These are phyloP conservation scores for Aspergillus flavus DNA, from an alignment of 2,329 filamentous ascomycete species.

Conservation along the genomic window DNA sequence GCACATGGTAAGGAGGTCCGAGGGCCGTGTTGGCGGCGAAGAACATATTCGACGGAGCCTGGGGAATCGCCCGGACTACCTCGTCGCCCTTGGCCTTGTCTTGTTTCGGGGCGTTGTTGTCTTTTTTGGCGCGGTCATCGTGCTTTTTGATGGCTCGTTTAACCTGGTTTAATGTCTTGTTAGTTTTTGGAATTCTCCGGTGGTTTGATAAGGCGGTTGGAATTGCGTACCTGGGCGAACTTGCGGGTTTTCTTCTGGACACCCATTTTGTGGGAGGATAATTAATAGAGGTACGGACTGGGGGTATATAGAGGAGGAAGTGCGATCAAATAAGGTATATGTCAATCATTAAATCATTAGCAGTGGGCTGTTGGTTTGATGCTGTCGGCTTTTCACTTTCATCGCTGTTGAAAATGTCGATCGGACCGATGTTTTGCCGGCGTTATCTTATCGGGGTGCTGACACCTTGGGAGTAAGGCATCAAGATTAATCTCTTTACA, in stretches of 20 bases:
- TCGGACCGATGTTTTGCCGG: slow-evolving; percentile 4
- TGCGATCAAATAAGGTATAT: background rate
- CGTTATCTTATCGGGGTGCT: background rate
- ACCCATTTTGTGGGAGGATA: slow-evolving; percentile 64
- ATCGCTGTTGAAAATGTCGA: background rate
- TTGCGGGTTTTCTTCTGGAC: slow-evolving; percentile 88
- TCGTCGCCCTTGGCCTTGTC: slow-evolving; percentile 22
- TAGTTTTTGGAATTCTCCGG: slow-evolving; percentile 25
- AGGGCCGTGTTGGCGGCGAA: slow-evolving; percentile 87
- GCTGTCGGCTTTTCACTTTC: background rate
- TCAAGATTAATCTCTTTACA: no score
- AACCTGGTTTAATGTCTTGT: slow-evolving; percentile 54
- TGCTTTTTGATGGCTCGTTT: slow-evolving; percentile 26
- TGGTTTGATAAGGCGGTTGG: background rate
- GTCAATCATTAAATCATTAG: background rate
- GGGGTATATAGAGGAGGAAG: background rate
- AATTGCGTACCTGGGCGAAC: slow-evolving; percentile 70
- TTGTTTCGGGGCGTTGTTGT: slow-evolving; percentile 10
- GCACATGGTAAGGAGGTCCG: slow-evolving; percentile 77
- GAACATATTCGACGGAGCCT: slow-evolving; percentile 79
- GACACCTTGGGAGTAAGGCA: background rate
- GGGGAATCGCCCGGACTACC: slow-evolving; percentile 17
- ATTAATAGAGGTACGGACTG: background rate
- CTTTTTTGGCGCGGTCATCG: slow-evolving; percentile 26
- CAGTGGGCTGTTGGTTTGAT: background rate